Evolutionary conservation across 2,329 filamentous ascomycete genomes (phyloP).

Genomic region (Fusarium sp.): DNA sequence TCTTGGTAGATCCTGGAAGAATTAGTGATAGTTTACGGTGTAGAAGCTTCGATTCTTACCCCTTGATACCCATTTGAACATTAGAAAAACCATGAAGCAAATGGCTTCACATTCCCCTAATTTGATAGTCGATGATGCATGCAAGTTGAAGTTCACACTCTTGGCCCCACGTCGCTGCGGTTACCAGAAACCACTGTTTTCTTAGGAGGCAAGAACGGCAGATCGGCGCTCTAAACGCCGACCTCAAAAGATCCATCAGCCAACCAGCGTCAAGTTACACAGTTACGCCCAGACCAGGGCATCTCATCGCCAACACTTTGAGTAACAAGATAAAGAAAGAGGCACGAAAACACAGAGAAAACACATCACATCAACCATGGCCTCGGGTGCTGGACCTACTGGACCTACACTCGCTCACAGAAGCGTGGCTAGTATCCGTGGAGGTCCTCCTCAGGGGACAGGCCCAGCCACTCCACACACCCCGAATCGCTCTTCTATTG

Average conservation of each 20-base stretch:
- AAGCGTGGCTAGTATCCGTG: slow-evolving; percentile 67
- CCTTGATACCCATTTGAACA: slow-evolving; percentile 72
- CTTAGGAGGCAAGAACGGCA: slow-evolving; percentile 38
- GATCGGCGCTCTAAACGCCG: slow-evolving; percentile 45
- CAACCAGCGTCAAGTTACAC: slow-evolving; percentile 39
- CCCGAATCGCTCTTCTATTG: slow-evolving; percentile 63
- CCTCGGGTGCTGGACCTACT: slow-evolving; percentile 55
- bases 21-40: background rate
- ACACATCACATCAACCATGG: slow-evolving; percentile 50
- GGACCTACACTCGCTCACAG: slow-evolving; percentile 65
- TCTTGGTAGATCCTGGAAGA: slow-evolving; percentile 83
- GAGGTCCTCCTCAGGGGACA: slow-evolving; percentile 50
- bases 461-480: slow-evolving; percentile 68
- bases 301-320: slow-evolving; percentile 24
- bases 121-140: slow-evolving; percentile 32
- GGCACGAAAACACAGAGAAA: background rate
- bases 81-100: slow-evolving; percentile 13
- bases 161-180: slow-evolving; percentile 47
- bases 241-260: slow-evolving; percentile 28
- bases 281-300: slow-evolving; percentile 23
- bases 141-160: slow-evolving; percentile 32
- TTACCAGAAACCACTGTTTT: slow-evolving; percentile 44
- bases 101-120: background rate
- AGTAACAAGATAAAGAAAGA: background rate
- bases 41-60: slow-evolving; percentile 52